These are phyloP conservation scores for Mycena albidolilacea DNA, from an alignment of 768 basidiomycete species.

Conservation along the genomic window DNA sequence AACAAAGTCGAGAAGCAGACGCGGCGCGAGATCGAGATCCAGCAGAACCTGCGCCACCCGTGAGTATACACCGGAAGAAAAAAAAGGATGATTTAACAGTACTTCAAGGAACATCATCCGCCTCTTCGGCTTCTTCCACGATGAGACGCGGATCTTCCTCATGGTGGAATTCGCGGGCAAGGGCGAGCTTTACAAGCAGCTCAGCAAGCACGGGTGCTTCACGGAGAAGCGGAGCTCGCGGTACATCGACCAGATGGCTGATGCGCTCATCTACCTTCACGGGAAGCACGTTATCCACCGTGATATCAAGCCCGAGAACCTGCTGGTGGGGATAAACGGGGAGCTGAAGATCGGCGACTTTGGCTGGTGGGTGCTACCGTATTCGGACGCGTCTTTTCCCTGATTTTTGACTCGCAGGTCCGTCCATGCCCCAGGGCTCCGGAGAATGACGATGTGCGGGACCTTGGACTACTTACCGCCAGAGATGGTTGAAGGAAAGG, in stretches of 20 bases:
- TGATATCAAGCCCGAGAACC: constrained; percentile 99
- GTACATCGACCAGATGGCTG: constrained; percentile 99
- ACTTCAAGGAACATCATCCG: constrained; percentile 78
- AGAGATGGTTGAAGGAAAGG: constrained; percentile 96
- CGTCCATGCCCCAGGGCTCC: constrained; percentile 94
- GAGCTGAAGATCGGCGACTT: constrained; percentile 99
- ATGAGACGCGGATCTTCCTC: constrained; percentile 96
- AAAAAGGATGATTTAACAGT: no score
- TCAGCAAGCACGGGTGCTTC: constrained; percentile 89
- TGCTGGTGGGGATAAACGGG: constrained; percentile 94
- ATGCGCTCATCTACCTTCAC: constrained; percentile 93
- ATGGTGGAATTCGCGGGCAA: constrained; percentile 99
- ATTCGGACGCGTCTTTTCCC: background rate
- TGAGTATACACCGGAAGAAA: no score
- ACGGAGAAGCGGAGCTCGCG: constrained; percentile 89
- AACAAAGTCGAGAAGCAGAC: constrained; percentile 97
- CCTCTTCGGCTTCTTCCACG: constrained; percentile 98
- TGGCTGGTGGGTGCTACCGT: constrained; percentile 80
- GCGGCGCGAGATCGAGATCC: constrained; percentile 97
- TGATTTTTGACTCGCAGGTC: constrained; percentile 16
- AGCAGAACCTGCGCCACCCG: constrained; percentile 95
- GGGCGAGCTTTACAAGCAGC: constrained; percentile 97
- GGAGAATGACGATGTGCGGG: constrained; percentile 93
- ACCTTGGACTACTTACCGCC: constrained; percentile 98
- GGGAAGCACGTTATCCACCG: constrained; percentile 98